Evolutionary conservation across 306 rosid species (phyloP), one percentile per base, ranked within the genome.

Genomic region (Arachis hypogaea): DNA sequence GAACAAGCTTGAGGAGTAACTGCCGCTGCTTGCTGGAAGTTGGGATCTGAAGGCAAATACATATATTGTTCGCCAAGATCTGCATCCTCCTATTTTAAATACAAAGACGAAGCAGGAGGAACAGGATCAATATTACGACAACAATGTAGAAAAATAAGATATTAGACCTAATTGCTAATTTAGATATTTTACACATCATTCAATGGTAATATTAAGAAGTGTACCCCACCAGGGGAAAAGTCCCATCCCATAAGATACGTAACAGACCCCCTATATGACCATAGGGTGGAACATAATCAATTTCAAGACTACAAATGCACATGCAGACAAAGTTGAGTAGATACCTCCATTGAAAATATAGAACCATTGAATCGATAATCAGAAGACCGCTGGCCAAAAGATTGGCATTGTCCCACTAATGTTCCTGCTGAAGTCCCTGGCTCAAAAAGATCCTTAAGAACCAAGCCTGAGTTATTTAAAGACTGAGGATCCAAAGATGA

Each of bases 371-470:
- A 81, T 73, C 41, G 85, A 77, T 52, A 80, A 63, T 78, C 85
- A 50, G 96, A 79, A 18, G 93, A 82, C 28, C 85, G 84, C 9
- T 85, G 91, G 74, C 78, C 80, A 76, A 88, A 82, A 52, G 98
- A 85, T 79, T 81, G 88, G 60, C 75, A 83, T 50, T 71, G 88
- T 51, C 81, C 96, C 61, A 85, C 71, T 79, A 85, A 59, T 43
- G 89, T 59, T 66, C 89, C 91, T 28, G 86, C 66, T 49, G 92
- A 41, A 66, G 87, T 79, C 54, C 92, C 94, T 16, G 96, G 80
- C 63, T 88, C 90, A 50, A 91, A 83, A 69, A 93, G 84, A 18
- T 93, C 96, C 83, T 86, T 89, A 67, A 86, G 92, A 83, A 91
- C 97, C 89, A 83, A 82, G 76, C 93, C 88, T 63, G 92, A 72